A percentile compares a stretch with the other conserved stretches of the same genome.
phyloP scores from a whole-genome alignment of 2,329 filamentous ascomycete species.

The Pestalotiopsis sp. region DNA sequence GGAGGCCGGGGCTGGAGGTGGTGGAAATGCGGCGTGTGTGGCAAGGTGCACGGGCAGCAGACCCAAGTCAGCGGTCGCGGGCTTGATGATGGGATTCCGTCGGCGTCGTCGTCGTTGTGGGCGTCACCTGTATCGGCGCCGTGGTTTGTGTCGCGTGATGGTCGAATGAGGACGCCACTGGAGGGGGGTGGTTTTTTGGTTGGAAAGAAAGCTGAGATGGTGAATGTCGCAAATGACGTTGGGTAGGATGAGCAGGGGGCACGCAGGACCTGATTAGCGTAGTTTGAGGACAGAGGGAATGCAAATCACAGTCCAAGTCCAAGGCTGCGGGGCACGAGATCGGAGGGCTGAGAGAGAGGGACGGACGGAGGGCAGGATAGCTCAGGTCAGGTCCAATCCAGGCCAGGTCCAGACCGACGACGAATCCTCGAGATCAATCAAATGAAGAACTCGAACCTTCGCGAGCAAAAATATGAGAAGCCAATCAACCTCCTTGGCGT shows the following conservation, averaged over 20 bases:
- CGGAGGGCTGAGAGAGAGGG: background rate
- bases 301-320: background rate
- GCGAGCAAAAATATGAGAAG: background rate
- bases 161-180: background rate
- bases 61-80: background rate
- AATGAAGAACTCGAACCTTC: background rate
- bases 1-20: constrained; percentile 15
- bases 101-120: background rate
- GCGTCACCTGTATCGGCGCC: background rate
- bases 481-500: background rate
- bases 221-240: constrained; percentile 15
- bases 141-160: constrained; percentile 4
- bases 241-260: constrained; percentile 11
- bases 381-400: too few relatives aligned
- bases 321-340: background rate
- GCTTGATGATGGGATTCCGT: background rate
- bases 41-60: background rate
- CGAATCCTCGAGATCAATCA: background rate
- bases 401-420: background rate
- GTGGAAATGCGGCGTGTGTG: background rate
- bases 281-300: constrained; percentile 10
- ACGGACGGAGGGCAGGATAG: background rate
- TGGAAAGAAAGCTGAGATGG: constrained; percentile 5
- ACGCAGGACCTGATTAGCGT: constrained; percentile 12
- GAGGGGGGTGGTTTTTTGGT: background rate